A percentile compares a stretch with the other conserved stretches of the same genome.
Conservation (phyloP, 2,329 filamentous ascomycete genomes). For the Monilinia aucupariae region DNA sequence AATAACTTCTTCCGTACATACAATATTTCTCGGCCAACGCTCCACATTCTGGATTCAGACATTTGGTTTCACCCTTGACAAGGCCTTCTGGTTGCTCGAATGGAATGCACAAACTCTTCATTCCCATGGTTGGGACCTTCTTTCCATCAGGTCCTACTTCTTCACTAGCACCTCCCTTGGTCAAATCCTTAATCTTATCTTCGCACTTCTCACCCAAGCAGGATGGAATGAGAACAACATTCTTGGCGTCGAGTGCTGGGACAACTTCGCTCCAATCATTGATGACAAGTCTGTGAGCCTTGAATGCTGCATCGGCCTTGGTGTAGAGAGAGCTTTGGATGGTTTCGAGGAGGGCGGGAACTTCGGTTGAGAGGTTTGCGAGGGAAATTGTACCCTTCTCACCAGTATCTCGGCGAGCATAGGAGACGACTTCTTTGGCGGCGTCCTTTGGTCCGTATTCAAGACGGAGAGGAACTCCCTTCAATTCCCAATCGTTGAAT, state of each 20-base stretch:
- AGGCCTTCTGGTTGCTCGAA: constrained; percentile 83
- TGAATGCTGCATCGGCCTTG: constrained; percentile 70
- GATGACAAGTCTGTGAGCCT: constrained; percentile 72
- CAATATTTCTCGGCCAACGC: constrained; percentile 76
- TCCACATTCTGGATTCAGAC: constrained; percentile 81
- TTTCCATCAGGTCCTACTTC: constrained; percentile 35
- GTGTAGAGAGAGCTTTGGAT: constrained; percentile 80
- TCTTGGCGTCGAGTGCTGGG: constrained; percentile 84
- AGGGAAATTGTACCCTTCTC: constrained; percentile 79
- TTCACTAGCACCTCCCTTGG: constrained; percentile 65
- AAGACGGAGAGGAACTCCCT: constrained; percentile 86
- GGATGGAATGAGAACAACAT: constrained; percentile 86
- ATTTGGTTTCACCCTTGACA: constrained; percentile 78
- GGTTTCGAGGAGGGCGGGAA: constrained; percentile 77
- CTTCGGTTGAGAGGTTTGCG: constrained; percentile 62
- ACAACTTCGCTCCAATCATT: constrained; percentile 89
- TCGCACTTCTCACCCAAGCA: constrained; percentile 80
- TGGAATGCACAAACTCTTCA: constrained; percentile 71
- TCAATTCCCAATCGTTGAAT: constrained; percentile 98
- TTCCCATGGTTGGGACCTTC: constrained; percentile 68
- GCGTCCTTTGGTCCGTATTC: constrained; percentile 96
- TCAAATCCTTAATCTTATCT: constrained; percentile 90
- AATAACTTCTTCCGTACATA: constrained; percentile 73
- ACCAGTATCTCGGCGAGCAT: constrained; percentile 78
- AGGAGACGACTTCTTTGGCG: constrained; percentile 76